Conservation (phyloP, 1,139 yeast species). For the Torulaspora globosa region DNA sequence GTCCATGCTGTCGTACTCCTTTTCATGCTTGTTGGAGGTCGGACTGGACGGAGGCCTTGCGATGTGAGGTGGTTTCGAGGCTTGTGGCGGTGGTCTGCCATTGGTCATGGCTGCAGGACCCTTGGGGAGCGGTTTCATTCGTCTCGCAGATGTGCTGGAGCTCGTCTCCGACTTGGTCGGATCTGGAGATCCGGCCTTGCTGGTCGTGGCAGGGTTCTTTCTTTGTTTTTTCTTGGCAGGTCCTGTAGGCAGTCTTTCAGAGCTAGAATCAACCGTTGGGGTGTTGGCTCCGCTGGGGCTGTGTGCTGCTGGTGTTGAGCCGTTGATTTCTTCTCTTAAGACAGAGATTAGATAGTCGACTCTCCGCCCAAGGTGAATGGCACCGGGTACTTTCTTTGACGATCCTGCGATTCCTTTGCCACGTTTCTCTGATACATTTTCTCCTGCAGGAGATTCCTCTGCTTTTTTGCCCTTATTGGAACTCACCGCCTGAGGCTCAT, state of each 20-base stretch:
- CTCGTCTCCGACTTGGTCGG: constrained; percentile 7
- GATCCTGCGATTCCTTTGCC: constrained; percentile 27
- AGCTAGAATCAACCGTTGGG: constrained; percentile 10
- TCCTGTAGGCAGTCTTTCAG: constrained; percentile 12
- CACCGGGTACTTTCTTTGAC: constrained; percentile 74
- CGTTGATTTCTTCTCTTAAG: constrained; percentile 41
- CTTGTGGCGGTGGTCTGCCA: constrained; percentile 2
- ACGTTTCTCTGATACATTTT: constrained; percentile 22
- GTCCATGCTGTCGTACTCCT: constrained; percentile 79
- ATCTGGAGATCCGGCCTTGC: constrained; percentile 18
- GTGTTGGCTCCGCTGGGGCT: constrained; percentile 13
- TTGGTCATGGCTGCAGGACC: constrained; percentile 18
- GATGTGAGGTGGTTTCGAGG: constrained; percentile 7
- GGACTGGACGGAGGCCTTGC: constrained; percentile 5
- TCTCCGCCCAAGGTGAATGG: constrained; percentile 92
- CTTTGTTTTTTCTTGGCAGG: constrained; percentile 15
- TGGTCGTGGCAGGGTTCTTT: constrained; percentile 14
- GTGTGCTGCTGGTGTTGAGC: constrained; percentile 6
- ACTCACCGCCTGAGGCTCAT: constrained; percentile 25
- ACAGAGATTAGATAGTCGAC: constrained; percentile 79
- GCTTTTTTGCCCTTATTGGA: constrained; percentile 12
- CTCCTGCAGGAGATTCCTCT: constrained; percentile 24
- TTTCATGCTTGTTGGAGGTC: constrained; percentile 36
- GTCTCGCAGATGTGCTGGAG: constrained; percentile 6
- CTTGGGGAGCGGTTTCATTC: constrained; percentile 14